These are phyloP conservation scores for Misopates orontium DNA, from an alignment of 257 asterid species.

Conservation along the genomic window DNA sequence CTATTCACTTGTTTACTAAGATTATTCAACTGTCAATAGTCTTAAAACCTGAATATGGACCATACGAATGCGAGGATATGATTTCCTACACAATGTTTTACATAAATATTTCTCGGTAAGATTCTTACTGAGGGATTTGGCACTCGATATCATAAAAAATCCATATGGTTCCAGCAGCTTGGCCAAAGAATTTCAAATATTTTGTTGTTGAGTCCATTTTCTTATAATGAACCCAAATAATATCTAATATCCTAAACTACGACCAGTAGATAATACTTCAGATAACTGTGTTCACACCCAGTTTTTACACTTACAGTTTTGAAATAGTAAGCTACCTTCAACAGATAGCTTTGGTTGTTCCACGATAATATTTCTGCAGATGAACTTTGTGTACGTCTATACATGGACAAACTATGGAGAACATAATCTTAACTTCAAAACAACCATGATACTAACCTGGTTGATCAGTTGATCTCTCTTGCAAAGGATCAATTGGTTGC, in stretches of 20 bases:
- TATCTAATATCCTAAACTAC: not conserved
- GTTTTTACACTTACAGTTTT: not conserved
- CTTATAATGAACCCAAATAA: not conserved
- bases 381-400: not conserved
- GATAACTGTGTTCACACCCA: not conserved
- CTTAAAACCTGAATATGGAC: not conserved
- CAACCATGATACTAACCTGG: constrained; percentile 52
- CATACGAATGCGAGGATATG: not conserved
- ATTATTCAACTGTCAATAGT: not conserved
- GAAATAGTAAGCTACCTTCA: not conserved
- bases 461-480: constrained; percentile 46
- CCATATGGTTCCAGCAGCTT: not conserved
- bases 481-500: constrained; percentile 59
- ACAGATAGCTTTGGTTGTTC: not conserved
- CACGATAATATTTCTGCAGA: not conserved
- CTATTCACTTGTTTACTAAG: not conserved
- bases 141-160: not conserved
- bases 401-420: constrained; percentile 7
- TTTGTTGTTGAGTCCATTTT: not conserved
- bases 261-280: not conserved
- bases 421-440: constrained; percentile 13
- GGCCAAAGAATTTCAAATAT: constrained; percentile 6
- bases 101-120: not conserved
- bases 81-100: constrained; percentile 2
- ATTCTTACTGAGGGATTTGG: not conserved